A percentile compares a stretch with the other conserved stretches of the same genome.
phyloP scores from a whole-genome alignment of 2,329 filamentous ascomycete species.

The Nemania sp. region DNA sequence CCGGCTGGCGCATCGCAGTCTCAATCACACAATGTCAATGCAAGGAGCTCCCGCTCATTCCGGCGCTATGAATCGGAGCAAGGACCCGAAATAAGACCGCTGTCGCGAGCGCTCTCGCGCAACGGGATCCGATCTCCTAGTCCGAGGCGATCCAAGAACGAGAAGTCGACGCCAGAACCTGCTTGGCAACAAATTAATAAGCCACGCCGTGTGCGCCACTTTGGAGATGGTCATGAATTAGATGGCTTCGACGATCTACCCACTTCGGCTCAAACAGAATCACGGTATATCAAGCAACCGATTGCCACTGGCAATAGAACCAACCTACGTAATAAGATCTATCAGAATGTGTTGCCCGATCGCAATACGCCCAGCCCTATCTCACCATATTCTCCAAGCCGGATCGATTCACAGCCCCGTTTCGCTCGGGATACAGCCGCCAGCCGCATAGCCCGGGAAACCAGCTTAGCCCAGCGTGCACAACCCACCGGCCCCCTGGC shows the following conservation, averaged over 20 bases:
- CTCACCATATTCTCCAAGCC: conserved; percentile 69
- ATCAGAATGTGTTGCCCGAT: conserved; percentile 67
- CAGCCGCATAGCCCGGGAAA: conserved; percentile 73
- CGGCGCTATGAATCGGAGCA: conserved; percentile 87
- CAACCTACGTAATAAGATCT: conserved; percentile 66
- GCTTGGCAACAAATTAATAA: conserved; percentile 77
- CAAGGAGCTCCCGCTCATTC: conserved; percentile 77
- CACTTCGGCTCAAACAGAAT: conserved; percentile 85
- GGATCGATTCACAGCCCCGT: conserved; percentile 66
- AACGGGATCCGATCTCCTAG: conserved; percentile 71
- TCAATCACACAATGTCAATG: conserved; percentile 81
- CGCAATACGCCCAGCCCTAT: conserved; percentile 65
- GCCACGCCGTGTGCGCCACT: conserved; percentile 77
- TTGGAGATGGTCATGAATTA: conserved; percentile 92
- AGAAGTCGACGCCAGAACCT: conserved; percentile 59
- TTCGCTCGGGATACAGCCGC: conserved; percentile 75
- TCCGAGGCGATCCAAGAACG: conserved; percentile 62
- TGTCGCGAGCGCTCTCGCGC: conserved; percentile 69
- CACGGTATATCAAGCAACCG: conserved; percentile 84
- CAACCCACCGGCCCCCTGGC: conserved; percentile 66
- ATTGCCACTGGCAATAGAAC: conserved; percentile 76
- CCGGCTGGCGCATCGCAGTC: conserved; percentile 79
- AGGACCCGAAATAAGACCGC: conserved; percentile 67
- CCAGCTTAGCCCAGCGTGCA: conserved; percentile 69
- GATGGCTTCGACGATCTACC: conserved; percentile 95